A percentile compares a stretch with the other conserved stretches of the same genome.
Conservation (phyloP, 2,329 filamentous ascomycete genomes). For the Xylariaceae sp. region DNA sequence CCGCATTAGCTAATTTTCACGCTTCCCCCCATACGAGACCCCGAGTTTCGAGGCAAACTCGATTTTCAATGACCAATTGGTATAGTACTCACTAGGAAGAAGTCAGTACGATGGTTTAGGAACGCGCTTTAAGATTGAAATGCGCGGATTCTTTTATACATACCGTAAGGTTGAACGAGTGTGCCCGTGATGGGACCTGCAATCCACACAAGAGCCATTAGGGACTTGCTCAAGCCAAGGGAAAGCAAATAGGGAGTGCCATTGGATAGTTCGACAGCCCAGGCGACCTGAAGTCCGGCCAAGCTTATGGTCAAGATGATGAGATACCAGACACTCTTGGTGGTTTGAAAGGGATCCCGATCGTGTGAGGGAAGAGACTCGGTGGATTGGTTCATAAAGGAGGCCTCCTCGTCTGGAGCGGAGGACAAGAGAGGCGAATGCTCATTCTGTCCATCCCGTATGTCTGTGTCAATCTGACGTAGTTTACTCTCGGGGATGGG, state of each 20-base stretch:
- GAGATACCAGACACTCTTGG: conserved; percentile 82
- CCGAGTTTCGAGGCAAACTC: too few species aligned
- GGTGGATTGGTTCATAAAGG: conserved; percentile 31
- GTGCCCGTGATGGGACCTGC: conserved; percentile 75
- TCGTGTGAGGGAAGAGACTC: conserved; percentile 29
- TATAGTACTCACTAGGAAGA: too few species aligned
- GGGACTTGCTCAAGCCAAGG: conserved; percentile 75
- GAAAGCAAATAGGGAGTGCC: conserved; percentile 82
- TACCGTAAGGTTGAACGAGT: conserved; percentile 68
- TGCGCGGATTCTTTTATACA: too few species aligned
- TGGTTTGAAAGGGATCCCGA: conserved; percentile 52
- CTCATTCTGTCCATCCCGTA: conserved; percentile 2
- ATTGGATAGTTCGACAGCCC: conserved; percentile 92
- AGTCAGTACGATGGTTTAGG: too few species aligned
- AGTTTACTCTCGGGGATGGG: too few species aligned
- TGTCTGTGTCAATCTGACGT: not conserved
- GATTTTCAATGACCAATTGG: too few species aligned
- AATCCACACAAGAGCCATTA: conserved; percentile 82
- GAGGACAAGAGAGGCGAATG: conserved; percentile 44
- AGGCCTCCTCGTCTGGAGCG: conserved; percentile 32
- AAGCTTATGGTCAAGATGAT: conserved; percentile 82
- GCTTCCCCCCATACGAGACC: too few species aligned
- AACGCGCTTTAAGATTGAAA: too few species aligned
- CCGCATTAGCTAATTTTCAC: too few species aligned
- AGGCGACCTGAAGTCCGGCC: conserved; percentile 87